phyloP scores from a whole-genome alignment of 2,329 filamentous ascomycete genomes.

The Colletotrichum scovillei region DNA sequence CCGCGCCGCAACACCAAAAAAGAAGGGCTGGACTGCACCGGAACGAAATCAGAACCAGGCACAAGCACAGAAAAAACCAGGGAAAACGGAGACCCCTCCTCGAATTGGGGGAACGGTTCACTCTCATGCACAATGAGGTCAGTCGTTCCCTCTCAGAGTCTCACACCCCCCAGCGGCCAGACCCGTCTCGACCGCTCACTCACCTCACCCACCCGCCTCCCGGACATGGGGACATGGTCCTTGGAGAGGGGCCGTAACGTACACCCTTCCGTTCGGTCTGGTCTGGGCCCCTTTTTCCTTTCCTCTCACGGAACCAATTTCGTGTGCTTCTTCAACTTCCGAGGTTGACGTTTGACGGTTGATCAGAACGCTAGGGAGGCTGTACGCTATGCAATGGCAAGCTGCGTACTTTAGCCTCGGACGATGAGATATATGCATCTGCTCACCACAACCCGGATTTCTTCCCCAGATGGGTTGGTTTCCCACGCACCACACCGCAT shows the following conservation, averaged over 20 bases:
- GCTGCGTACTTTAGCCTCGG: not conserved
- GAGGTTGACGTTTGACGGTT: not conserved
- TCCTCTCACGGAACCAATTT: not conserved
- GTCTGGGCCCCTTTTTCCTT: not conserved
- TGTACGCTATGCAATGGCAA: not conserved
- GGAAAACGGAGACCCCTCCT: conserved; percentile 11
- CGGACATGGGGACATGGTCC: too few relatives aligned
- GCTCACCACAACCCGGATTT: not conserved
- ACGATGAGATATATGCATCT: not conserved
- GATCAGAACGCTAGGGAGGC: not conserved
- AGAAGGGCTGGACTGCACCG: too few relatives aligned
- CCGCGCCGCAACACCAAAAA: not conserved
- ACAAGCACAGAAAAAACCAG: not conserved
- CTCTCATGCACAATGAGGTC: conserved; percentile 29
- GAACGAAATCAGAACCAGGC: too few relatives aligned
- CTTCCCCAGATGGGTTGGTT: not conserved
- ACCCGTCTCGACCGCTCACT: not conserved
- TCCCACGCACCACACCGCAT: not conserved
- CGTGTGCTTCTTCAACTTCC: not conserved
- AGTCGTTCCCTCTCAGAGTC: not conserved
- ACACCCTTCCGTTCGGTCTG: not conserved
- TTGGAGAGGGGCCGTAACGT: not conserved
- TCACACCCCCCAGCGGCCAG: too few relatives aligned
- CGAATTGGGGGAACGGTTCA: conserved; percentile 5
- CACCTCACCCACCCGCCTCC: conserved; percentile 22